Base-by-base conservation (phyloP, 2,329 filamentous ascomycete genomes). In the Eutypa lata region DNA sequence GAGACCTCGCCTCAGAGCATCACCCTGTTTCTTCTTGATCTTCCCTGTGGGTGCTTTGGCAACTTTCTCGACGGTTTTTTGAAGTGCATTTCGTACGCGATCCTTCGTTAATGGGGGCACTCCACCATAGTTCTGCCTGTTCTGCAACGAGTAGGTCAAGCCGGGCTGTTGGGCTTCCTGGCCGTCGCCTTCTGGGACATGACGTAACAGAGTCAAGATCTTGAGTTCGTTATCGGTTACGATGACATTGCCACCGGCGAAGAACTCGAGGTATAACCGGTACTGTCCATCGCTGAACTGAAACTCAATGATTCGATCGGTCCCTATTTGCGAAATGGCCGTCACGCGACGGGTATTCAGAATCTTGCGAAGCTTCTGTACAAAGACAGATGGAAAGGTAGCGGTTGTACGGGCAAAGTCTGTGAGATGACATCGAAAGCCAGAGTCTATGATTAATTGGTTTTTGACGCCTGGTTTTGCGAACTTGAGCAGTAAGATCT, bases 401-500 rank as follows among this genome's bases (percentile, higher is more conserved):
- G 92, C 90, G 1, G 93, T 93, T 1, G 91, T 88, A 59, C 94
- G 89, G 26, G 89, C 85, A 75, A 96, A 99, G 62, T 88, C 86
- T 31, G 94, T 97, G 53, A 97, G 79, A 69, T 99, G 94, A 71
- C 91, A 95, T 67, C 94, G 91, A 72, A 99, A 99, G 28, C 94
- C 94, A 1, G 90, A 94, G 70, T 99, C 94, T 63, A 99, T 85
- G 49, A 99, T 79, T 26, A 99, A 80, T 70, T 97, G 93, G 68
- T 94, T 88, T 71, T 92, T 91, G 61, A 87, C 82, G 66, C 93
- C 87, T 43, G 93, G 91, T 70, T 94, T 96, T 51, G 91, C 86
- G 68, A 99, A 94, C 69, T 97, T 97, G 71, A 99, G 82, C 24
- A 97, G 86, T 67, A 97, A 90, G 66, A 97, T 97, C 68, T 93